phyloP scores from a whole-genome alignment of 768 basidiomycete species.

The Psilocybe tampanensis region DNA sequence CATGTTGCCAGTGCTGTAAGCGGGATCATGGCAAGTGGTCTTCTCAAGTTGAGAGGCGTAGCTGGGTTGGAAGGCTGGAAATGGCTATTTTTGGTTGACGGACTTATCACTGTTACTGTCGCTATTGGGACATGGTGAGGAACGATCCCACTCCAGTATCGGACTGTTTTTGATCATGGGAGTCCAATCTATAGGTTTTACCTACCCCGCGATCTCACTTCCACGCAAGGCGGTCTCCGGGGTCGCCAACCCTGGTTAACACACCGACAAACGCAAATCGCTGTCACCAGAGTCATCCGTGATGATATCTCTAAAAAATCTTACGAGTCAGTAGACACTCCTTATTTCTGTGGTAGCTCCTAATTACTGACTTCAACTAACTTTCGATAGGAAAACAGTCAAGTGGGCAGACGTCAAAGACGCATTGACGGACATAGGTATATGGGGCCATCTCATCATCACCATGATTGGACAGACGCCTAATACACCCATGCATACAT shows the following conservation, averaged over 20 bases:
- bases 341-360: not conserved
- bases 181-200: conserved; percentile 32
- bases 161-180: too few relatives aligned
- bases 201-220: conserved; percentile 30
- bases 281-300: conserved; percentile 36
- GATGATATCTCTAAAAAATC: conserved; percentile 40
- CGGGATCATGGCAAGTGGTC: conserved; percentile 42
- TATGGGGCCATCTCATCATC: conserved; percentile 39
- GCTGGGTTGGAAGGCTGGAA: conserved; percentile 42
- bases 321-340: conserved; percentile 33
- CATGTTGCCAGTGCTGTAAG: conserved; percentile 40
- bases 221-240: conserved; percentile 32
- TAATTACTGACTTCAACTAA: not conserved
- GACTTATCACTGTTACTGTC: conserved; percentile 36
- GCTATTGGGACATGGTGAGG: conserved; percentile 34
- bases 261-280: conserved; percentile 35
- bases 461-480: conserved; percentile 38
- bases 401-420: conserved; percentile 38
- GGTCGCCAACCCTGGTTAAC: conserved; percentile 40
- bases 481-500: conserved; percentile 37
- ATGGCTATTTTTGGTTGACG: conserved; percentile 43
- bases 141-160: too few relatives aligned
- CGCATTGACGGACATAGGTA: conserved; percentile 35
- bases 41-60: conserved; percentile 37
- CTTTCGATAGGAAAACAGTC: conserved; percentile 29